Percentiles rank a stretch among this genome's conserved stretches.
Evolutionary conservation across 148 eudicot genomes (phyloP).

Genomic region (Chenopodium quinoa): DNA sequence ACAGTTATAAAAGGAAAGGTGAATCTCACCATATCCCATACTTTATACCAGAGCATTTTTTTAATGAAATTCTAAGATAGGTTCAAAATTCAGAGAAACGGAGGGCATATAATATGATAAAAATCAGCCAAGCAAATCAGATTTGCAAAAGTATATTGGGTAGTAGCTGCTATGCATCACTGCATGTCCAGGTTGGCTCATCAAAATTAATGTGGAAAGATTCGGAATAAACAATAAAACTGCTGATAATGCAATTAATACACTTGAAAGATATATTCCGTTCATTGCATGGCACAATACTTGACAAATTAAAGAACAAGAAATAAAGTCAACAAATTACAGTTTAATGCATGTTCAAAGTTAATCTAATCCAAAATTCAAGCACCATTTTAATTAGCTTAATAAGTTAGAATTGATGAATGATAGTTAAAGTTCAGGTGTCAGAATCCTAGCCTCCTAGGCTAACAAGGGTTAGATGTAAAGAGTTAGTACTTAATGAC

Average conservation of each 20-base stretch:
- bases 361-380: neutral
- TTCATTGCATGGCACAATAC: conserved; percentile 15
- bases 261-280: neutral
- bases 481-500: neutral
- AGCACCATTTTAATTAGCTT: neutral
- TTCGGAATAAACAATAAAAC: neutral
- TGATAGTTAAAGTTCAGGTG: neutral
- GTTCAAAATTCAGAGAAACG: conserved; percentile 3
- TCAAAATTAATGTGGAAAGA: conserved; percentile 6
- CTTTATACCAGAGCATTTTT: neutral
- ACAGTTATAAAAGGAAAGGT: neutral
- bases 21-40: neutral
- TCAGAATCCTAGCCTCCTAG: neutral
- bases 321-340: conserved; percentile 12
- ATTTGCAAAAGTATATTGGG: neutral
- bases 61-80: neutral
- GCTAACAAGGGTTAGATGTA: neutral
- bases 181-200: conserved; percentile 26
- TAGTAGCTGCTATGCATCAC: conserved; percentile 10
- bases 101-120: neutral
- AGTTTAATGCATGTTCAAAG: neutral
- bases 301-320: neutral
- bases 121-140: neutral
- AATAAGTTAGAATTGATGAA: neutral
- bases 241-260: conserved; percentile 6